Evolutionary conservation across 2,329 filamentous ascomycete genomes (phyloP).

Genomic region (Chaetomium globosum): DNA sequence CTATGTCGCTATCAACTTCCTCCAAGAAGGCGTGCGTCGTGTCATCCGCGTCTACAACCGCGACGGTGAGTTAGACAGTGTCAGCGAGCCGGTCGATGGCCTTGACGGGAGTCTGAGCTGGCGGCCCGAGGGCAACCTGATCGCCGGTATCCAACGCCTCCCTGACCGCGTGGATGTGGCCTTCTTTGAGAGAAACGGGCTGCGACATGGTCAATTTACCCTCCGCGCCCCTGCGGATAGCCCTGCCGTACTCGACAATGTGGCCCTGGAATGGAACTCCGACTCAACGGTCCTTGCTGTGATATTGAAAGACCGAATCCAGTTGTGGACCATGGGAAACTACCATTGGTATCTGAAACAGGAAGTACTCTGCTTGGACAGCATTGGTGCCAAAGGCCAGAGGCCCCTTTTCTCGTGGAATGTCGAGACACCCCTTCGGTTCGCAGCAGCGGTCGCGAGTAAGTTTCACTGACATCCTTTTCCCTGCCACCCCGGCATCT

Average conservation of each 20-base stretch:
- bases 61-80: conserved; percentile 87
- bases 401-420: conserved; percentile 68
- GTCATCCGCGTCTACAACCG: conserved; percentile 88
- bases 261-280: conserved; percentile 78
- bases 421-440: conserved; percentile 75
- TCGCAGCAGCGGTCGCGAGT: conserved; percentile 60
- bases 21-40: conserved; percentile 70
- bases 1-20: conserved; percentile 81
- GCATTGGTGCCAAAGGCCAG: conserved; percentile 28
- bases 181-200: conserved; percentile 96
- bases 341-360: conserved; percentile 99
- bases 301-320: conserved; percentile 71
- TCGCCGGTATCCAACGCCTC: conserved; percentile 81
- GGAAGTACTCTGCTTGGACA: conserved; percentile 60
- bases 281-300: conserved; percentile 91
- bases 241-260: conserved; percentile 26
- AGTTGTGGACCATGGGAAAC: conserved; percentile 96
- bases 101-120: conserved; percentile 88
- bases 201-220: conserved; percentile 93
- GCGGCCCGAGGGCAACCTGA: conserved; percentile 86
- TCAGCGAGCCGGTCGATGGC: conserved; percentile 90
- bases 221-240: conserved; percentile 53
- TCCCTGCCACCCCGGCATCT: conserved; percentile 23
- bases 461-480: conserved; percentile 34
- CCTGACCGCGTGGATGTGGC: conserved; percentile 74